Base-by-base conservation (phyloP, 192 early-diverging fungal genomes). In the Umbelopsis sp. region DNA sequence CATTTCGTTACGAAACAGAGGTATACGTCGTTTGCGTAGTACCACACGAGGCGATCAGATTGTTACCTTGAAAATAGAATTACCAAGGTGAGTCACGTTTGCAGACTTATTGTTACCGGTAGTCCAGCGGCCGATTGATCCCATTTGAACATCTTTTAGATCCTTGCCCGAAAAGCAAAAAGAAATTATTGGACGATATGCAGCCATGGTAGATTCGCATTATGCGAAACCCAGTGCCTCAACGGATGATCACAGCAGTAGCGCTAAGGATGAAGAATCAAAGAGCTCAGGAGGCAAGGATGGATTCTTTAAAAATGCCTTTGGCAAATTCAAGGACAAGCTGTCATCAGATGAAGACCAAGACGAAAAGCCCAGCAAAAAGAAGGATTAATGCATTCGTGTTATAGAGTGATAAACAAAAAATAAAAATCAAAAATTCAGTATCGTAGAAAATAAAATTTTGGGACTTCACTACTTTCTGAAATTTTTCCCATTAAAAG, bases 41-140 rank as follows among this genome's bases (percentile, higher is more conserved):
- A 56, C 51, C 24, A 83, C 78, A 11, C 84, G 90, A 20, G 97
- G 97, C 41, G 96, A 99, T 81, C 95, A 99, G 80, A 94, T 91
- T 68, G 90, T 99, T 17, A 92, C 85, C 7, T 77, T 99, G 17
- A 91, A 94, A 70, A 90, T 99, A 22, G 80, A 85, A 51, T 72
- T 99, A 53, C 97, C 97, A 36, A 88, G 77, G 76, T 78, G 79
- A 65, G 70, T 26, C 51, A 45, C 43, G 24, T 62, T 14, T 2
- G 24, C 52, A 25, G 7, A 11, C 8, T 11, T 41, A 0, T 11
- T 11, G 38, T 41, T 6, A 22, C 8, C 25, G 0, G 5, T 11
- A 29, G 22, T 1, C 6, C 25, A 26, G 8, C 24, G 26, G 52
- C 9, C 20, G 6, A 26, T 54, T n/a, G 20, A 54, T 25, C 11